Evolutionary conservation across 1,284 basidiomycete species (phyloP).

Genomic region (Cystobasidium slooffiae): DNA sequence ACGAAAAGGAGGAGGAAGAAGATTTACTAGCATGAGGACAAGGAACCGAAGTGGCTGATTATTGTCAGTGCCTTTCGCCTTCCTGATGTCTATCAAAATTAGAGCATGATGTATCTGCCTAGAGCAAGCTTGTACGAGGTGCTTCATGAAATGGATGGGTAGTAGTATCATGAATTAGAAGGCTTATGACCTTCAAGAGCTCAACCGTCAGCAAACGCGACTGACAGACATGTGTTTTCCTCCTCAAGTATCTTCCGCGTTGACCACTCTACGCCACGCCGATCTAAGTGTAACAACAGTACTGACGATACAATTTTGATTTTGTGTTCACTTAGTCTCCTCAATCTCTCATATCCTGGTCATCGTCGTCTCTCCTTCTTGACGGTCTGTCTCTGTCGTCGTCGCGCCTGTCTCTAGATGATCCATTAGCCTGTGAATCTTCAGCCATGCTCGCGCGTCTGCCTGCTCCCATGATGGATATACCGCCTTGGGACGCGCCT

Average conservation of each 20-base stretch:
- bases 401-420: slow-evolving; percentile 3
- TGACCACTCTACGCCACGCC: too few relatives aligned
- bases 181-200: too few relatives aligned
- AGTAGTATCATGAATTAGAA: too few relatives aligned
- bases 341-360: slow-evolving; percentile 8
- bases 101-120: slow-evolving; percentile 12
- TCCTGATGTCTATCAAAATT: neutral
- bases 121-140: slow-evolving; percentile 5
- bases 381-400: slow-evolving; percentile 12
- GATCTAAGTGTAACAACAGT: neutral
- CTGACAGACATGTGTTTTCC: neutral
- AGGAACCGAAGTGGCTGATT: neutral
- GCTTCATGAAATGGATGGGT: neutral
- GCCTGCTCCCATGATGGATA: slow-evolving; percentile 39
- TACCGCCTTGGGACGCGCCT: slow-evolving; percentile 3
- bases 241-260: neutral
- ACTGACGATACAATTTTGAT: neutral
- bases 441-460: slow-evolving; percentile 6
- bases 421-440: neutral
- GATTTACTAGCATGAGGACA: slow-evolving; percentile 16
- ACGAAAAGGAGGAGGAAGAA: slow-evolving; percentile 7
- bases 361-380: slow-evolving; percentile 3
- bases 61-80: neutral
- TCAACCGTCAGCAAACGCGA: too few relatives aligned
- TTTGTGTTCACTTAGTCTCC: neutral